A percentile compares a stretch with the other conserved stretches of the same genome.
Evolutionary conservation across 2,329 filamentous ascomycete species (phyloP).

Genomic region (Stemphylium lycopersici): DNA sequence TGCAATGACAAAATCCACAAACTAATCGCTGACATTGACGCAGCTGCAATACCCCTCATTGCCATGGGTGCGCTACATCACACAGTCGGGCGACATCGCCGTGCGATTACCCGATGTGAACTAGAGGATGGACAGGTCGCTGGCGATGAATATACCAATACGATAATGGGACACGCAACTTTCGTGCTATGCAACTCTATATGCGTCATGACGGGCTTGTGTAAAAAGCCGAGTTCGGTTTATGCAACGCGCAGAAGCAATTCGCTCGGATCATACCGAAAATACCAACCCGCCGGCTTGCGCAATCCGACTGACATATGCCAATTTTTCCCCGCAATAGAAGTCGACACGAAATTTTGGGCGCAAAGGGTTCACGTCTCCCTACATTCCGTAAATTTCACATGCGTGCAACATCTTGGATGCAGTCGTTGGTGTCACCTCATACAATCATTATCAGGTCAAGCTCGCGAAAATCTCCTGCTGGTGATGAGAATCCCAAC

Average conservation of each 20-base stretch:
- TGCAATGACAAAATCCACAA: background rate
- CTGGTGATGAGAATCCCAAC: too few relatives aligned
- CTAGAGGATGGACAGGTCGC: slow-evolving; percentile 47
- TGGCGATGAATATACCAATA: slow-evolving; percentile 3
- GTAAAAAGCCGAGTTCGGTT: background rate
- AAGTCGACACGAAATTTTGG: background rate
- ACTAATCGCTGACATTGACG: slow-evolving; percentile 9
- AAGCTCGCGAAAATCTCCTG: too few relatives aligned
- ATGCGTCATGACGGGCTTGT: background rate
- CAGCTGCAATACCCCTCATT: slow-evolving; percentile 97
- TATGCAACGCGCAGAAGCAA: background rate
- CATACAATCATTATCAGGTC: too few relatives aligned
- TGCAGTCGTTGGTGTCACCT: too few relatives aligned
- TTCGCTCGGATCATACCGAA: background rate
- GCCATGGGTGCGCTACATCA: slow-evolving; percentile 98
- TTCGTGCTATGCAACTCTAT: background rate
- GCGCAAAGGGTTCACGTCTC: background rate
- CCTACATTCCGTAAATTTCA: too few relatives aligned
- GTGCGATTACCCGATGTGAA: slow-evolving; percentile 91
- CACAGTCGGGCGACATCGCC: slow-evolving; percentile 95
- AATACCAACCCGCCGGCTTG: background rate
- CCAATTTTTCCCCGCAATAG: background rate
- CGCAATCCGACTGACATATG: background rate
- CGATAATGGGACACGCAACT: background rate
- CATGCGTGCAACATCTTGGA: too few relatives aligned